phyloP scores from a whole-genome alignment of 2,329 filamentous ascomycete genomes.

The Hypomyces rosellus region DNA sequence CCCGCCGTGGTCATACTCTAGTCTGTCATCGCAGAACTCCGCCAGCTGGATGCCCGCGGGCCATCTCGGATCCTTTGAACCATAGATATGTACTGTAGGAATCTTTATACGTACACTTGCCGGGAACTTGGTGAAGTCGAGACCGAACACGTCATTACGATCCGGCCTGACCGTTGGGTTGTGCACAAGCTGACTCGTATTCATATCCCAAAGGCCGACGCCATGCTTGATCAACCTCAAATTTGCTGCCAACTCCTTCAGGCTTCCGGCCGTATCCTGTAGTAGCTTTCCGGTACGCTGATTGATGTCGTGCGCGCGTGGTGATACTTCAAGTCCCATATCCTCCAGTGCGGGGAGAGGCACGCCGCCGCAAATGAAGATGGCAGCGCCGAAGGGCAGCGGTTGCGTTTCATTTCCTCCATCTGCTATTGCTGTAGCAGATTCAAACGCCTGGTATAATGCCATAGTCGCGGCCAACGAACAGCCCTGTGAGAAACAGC shows the following conservation, averaged over 20 bases:
- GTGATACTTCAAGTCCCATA: neutral
- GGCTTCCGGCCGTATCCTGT: neutral
- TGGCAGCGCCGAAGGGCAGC: neutral
- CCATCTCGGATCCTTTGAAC: neutral
- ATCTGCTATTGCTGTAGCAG: neutral
- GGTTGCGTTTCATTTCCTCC: neutral
- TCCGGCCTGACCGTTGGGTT: neutral
- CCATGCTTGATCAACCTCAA: neutral
- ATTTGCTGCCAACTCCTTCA: neutral
- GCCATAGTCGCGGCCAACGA: neutral
- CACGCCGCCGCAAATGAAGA: neutral
- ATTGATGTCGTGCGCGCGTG: neutral
- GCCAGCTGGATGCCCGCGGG: neutral
- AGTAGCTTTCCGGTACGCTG: neutral
- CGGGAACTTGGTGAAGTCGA: neutral
- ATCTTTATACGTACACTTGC: neutral
- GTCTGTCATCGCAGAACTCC: neutral
- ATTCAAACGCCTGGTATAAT: neutral
- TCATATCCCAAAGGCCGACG: neutral
- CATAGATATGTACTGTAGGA: neutral
- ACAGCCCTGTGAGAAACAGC: neutral
- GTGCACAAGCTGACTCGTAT: neutral
- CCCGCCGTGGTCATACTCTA: neutral
- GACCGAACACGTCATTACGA: neutral
- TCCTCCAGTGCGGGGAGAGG: neutral